Conservation (phyloP, 345 rosid genomes). For the Acer yangbiense region DNA sequence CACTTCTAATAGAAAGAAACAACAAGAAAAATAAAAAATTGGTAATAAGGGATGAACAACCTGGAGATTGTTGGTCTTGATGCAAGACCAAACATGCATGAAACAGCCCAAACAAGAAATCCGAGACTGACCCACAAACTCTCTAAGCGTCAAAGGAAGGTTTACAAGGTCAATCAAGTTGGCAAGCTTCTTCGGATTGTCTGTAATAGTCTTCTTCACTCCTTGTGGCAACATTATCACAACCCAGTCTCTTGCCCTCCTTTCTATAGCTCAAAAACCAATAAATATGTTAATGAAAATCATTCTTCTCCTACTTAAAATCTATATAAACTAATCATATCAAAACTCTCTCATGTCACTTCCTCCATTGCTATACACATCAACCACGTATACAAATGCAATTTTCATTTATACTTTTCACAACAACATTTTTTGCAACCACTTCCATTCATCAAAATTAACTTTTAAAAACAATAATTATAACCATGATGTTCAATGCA, state of each 20-base stretch:
- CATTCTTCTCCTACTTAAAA: not conserved
- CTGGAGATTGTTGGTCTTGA: constrained; percentile 89
- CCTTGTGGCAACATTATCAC: constrained; percentile 67
- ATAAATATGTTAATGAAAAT: not conserved
- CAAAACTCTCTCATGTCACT: not conserved
- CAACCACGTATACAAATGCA: not conserved
- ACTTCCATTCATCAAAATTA: not conserved
- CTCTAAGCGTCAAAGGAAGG: constrained; percentile 78
- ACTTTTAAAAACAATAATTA: not conserved
- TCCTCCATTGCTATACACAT: not conserved
- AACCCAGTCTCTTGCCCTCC: constrained; percentile 16
- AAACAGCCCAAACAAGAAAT: constrained; percentile 88
- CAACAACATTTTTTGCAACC: not conserved
- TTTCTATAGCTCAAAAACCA: constrained; percentile 6
- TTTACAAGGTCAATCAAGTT: constrained; percentile 85
- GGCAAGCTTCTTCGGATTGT: constrained; percentile 84
- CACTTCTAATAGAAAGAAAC: not conserved
- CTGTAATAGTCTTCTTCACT: constrained; percentile 66
- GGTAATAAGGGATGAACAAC: constrained; percentile 29
- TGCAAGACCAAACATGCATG: constrained; percentile 86
- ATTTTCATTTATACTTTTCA: not conserved
- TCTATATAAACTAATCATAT: not conserved
- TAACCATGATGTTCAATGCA: not conserved
- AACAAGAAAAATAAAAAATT: not conserved
- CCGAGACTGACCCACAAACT: constrained; percentile 91